Evolutionary conservation across 2,329 filamentous ascomycete genomes (phyloP), one percentile per base, ranked within the genome.

Genomic region (Arthrinium phaeospermum): DNA sequence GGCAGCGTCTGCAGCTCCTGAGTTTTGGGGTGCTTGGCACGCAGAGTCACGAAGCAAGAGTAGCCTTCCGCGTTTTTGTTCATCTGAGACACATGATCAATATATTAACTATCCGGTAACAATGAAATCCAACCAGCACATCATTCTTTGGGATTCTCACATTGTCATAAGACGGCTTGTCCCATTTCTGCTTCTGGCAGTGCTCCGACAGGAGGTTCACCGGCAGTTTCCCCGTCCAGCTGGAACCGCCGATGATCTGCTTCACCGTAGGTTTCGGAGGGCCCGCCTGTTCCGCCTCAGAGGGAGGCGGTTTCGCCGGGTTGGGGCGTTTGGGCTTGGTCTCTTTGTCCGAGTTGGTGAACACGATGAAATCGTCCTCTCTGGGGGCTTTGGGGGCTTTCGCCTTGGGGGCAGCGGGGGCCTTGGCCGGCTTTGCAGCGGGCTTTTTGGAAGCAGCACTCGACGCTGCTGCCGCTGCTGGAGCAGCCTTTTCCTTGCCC

Each of bases 181-280:
- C 93, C 96, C 96, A 99, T 80, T 94, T 94, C 82, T 97, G 94
- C 82, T 96, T 97, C 84, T 98, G 95, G 78, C 95, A 98, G 83
- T 97, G 94, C 86, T 98, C 96, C 47, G 93, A 94, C 75, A 98
- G 89, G 78, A 98, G 88, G 80, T 97, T 98, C 75, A 98, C 93
- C 1, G 96, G 96, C 45, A 99, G 86, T 82, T 99, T 99, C 53
- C 96, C 96, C 0, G 96, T 99, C 96, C 96, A 99, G 77, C 95
- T 98, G 72, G 94, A 91, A 68, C 96, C 96, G 57, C 95, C 96
- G 79, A 99, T 97, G 75, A 99, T 86, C 77, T 97, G 94, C 82
- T 92, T 92, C 64, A 89, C 88, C 1, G 91, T 91, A 19, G 89
- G 90, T 76, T 91, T 90, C 0, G 88, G 88, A 4, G 87, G 87